phyloP scores from a whole-genome alignment of 2,329 filamentous ascomycete genomes.

The Passalora sequoiae region DNA sequence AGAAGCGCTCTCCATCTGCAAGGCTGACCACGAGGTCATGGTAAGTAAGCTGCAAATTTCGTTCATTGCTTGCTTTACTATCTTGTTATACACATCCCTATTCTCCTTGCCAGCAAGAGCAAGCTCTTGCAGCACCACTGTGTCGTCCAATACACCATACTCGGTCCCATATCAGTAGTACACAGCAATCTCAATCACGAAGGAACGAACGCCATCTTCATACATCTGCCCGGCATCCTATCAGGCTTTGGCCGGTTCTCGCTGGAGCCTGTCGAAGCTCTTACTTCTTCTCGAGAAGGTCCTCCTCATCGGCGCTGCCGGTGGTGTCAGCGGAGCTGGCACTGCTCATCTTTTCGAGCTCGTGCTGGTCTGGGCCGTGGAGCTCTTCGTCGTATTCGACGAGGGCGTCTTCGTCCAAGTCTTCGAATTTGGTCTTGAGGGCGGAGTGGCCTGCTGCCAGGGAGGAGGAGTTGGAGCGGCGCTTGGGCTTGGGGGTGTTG shows the following conservation, averaged over 20 bases:
- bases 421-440: conserved; percentile 96
- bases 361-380: conserved; percentile 58
- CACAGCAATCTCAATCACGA: not conserved
- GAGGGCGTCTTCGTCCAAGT: conserved; percentile 80
- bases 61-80: too few relatives aligned
- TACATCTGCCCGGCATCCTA: conserved; percentile 3
- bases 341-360: conserved; percentile 47
- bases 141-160: not conserved
- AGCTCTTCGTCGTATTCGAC: conserved; percentile 71
- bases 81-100: too few relatives aligned
- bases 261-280: not conserved
- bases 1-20: too few relatives aligned
- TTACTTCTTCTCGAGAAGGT: conserved; percentile 15
- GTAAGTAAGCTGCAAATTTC: too few relatives aligned
- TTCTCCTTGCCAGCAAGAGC: not conserved
- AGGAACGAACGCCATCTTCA: conserved; percentile 1
- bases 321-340: conserved; percentile 48
- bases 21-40: too few relatives aligned
- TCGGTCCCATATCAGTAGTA: not conserved
- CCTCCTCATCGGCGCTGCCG: conserved; percentile 56
- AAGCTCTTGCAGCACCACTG: not conserved
- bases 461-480: conserved; percentile 85
- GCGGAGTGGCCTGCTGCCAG: conserved; percentile 64
- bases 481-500: conserved; percentile 77
- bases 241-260: conserved; percentile 5